A percentile compares a stretch with the other conserved stretches of the same genome.
phyloP scores from a whole-genome alignment of 75 land plant genomes.

The Chamaecyparis obtusa region DNA sequence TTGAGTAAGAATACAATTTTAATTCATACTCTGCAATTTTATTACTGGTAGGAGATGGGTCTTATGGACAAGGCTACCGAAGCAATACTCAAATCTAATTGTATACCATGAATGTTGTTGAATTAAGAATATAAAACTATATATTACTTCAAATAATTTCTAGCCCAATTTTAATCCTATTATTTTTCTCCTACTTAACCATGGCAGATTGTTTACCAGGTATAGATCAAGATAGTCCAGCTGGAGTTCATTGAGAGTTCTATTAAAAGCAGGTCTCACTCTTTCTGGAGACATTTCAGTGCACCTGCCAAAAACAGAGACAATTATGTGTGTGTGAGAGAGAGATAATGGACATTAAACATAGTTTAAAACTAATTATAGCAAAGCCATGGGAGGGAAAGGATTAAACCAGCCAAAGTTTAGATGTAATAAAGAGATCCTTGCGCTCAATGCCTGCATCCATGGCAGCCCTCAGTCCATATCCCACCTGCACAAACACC shows the following conservation, averaged over 20 bases:
- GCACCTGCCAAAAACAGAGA: constrained; percentile 33
- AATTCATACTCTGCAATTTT: too few relatives aligned
- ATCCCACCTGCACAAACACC: constrained; percentile 33
- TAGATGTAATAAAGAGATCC: constrained; percentile 53
- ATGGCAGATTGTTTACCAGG: constrained; percentile 25
- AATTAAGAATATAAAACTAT: too few relatives aligned
- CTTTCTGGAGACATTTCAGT: constrained; percentile 34
- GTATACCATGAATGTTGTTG: too few relatives aligned
- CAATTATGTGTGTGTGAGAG: neutral
- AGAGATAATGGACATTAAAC: too few relatives aligned
- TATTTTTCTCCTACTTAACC: neutral
- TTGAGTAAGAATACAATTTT: too few relatives aligned
- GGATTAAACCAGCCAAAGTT: constrained; percentile 34
- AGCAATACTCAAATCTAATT: too few relatives aligned
- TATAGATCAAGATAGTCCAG: constrained; percentile 62
- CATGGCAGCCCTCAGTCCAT: constrained; percentile 35
- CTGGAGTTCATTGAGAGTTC: constrained; percentile 48
- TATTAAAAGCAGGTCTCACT: constrained; percentile 36
- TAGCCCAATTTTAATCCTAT: too few relatives aligned
- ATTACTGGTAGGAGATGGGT: too few relatives aligned
- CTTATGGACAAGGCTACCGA: too few relatives aligned
- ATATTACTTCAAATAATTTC: too few relatives aligned
- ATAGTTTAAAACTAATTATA: neutral
- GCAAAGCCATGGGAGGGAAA: neutral
- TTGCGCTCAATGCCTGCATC: constrained; percentile 40